phyloP scores from a whole-genome alignment of 2,329 filamentous ascomycete genomes.

The Botryotinia globosa region DNA sequence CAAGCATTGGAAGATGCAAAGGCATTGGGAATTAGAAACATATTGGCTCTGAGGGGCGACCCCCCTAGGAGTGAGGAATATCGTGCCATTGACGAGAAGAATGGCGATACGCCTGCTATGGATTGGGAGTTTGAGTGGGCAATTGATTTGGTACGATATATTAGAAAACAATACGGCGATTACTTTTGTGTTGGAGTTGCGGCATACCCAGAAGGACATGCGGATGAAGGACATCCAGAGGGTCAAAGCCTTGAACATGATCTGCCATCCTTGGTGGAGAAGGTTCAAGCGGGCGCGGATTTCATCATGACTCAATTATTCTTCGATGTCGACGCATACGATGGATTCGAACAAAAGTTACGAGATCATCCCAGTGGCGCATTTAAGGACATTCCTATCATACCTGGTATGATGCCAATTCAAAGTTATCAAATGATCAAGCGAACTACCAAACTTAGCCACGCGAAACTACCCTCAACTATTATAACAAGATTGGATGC shows the following conservation, averaged over 20 bases:
- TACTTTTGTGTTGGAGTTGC: slow-evolving; percentile 97
- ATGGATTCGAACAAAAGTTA: slow-evolving; percentile 72
- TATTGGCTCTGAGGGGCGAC: slow-evolving; percentile 86
- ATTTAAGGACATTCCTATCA: slow-evolving; percentile 84
- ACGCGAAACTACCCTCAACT: slow-evolving; percentile 72
- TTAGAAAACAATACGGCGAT: slow-evolving; percentile 78
- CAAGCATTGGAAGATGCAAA: slow-evolving; percentile 89
- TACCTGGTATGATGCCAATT: slow-evolving; percentile 95
- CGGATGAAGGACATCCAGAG: slow-evolving; percentile 79
- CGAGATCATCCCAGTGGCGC: slow-evolving; percentile 77
- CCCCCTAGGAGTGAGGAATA: slow-evolving; percentile 90
- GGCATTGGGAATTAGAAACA: slow-evolving; percentile 86
- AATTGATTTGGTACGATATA: slow-evolving; percentile 84
- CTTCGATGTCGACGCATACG: slow-evolving; percentile 84
- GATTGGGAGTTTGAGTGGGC: slow-evolving; percentile 79
- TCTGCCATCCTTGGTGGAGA: slow-evolving; percentile 84
- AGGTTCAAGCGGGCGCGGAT: slow-evolving; percentile 86
- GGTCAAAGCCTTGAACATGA: slow-evolving; percentile 72
- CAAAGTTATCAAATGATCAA: slow-evolving; percentile 97
- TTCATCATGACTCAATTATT: slow-evolving; percentile 99
- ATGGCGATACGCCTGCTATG: slow-evolving; percentile 51
- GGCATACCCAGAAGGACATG: slow-evolving; percentile 91
- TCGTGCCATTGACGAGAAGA: slow-evolving; percentile 57
- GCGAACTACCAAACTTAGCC: slow-evolving; percentile 89
- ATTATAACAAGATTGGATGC: slow-evolving; percentile 69